Evolutionary conservation across 2,329 filamentous ascomycete genomes (phyloP).

Genomic region (Aspergillus nomiae): DNA sequence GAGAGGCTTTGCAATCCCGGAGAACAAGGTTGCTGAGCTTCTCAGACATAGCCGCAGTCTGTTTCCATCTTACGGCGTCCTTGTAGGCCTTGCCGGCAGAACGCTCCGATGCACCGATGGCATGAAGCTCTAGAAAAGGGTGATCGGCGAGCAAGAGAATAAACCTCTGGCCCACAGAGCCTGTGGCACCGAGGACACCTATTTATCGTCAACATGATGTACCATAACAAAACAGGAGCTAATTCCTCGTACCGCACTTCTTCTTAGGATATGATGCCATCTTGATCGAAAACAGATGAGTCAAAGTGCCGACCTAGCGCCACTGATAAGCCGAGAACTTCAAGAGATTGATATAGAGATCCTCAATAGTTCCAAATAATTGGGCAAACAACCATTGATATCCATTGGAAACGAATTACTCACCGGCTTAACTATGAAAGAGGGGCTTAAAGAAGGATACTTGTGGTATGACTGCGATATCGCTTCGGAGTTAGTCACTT

Average conservation of each 20-base stretch:
- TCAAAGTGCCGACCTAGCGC: slow-evolving; percentile 8
- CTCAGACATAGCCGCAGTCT: slow-evolving; percentile 77
- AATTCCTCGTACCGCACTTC: slow-evolving; percentile 40
- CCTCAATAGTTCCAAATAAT: background rate
- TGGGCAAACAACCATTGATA: background rate
- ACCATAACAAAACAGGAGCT: background rate
- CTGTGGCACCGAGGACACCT: slow-evolving; percentile 86
- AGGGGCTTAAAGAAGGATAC: slow-evolving; percentile 20
- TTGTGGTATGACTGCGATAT: slow-evolving; percentile 35
- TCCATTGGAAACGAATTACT: slow-evolving; percentile 10
- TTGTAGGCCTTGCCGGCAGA: slow-evolving; percentile 93
- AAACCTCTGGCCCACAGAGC: slow-evolving; percentile 93
- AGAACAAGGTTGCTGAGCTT: slow-evolving; percentile 78
- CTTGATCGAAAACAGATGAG: slow-evolving; percentile 15
- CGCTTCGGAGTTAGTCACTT: slow-evolving; percentile 23
- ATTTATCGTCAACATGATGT: slow-evolving; percentile 18
- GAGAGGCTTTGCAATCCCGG: slow-evolving; percentile 76
- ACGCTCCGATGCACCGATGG: slow-evolving; percentile 83
- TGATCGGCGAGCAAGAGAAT: slow-evolving; percentile 88
- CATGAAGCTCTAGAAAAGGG: slow-evolving; percentile 82
- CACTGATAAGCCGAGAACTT: background rate
- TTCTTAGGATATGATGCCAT: slow-evolving; percentile 40
- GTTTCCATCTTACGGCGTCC: slow-evolving; percentile 95
- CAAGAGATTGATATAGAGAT: background rate
- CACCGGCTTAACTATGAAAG: slow-evolving; percentile 21